These are phyloP conservation scores for Isabelozyma heimii DNA, from an alignment of 805 yeast species.

Conservation along the genomic window DNA sequence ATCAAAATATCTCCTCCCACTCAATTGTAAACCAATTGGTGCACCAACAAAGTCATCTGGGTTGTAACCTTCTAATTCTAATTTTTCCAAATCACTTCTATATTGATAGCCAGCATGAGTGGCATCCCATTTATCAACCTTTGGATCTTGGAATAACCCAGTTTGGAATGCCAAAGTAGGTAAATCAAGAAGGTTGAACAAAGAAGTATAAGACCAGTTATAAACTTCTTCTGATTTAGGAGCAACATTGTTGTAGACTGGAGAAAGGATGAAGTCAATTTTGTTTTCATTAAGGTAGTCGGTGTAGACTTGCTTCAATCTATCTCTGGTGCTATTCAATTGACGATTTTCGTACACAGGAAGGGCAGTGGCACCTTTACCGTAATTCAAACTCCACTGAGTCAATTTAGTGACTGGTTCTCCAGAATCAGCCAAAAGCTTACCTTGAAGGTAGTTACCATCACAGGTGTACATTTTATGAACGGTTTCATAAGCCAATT, in stretches of 20 bases:
- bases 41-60: constrained; percentile 51
- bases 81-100: constrained; percentile 46
- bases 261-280: constrained; percentile 66
- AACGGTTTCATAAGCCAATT: constrained; percentile 60
- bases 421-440: constrained; percentile 55
- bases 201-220: constrained; percentile 79
- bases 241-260: constrained; percentile 70
- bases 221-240: constrained; percentile 60
- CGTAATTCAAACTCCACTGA: constrained; percentile 57
- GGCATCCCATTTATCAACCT: constrained; percentile 47
- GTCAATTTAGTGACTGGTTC: constrained; percentile 69
- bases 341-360: constrained; percentile 53
- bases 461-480: constrained; percentile 59
- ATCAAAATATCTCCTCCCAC: constrained; percentile 54
- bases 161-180: constrained; percentile 68
- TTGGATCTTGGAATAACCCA: constrained; percentile 56
- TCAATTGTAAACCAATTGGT: constrained; percentile 53
- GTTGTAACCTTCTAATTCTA: constrained; percentile 46
- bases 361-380: constrained; percentile 51
- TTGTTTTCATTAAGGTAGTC: constrained; percentile 51
- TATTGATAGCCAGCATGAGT: constrained; percentile 28
- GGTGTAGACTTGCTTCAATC: constrained; percentile 54
- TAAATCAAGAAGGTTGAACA: constrained; percentile 69
- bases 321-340: constrained; percentile 55
- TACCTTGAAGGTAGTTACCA: constrained; percentile 60